Evolutionary conservation across 2,329 filamentous ascomycete genomes (phyloP).

Genomic region (Aspergillus felis): DNA sequence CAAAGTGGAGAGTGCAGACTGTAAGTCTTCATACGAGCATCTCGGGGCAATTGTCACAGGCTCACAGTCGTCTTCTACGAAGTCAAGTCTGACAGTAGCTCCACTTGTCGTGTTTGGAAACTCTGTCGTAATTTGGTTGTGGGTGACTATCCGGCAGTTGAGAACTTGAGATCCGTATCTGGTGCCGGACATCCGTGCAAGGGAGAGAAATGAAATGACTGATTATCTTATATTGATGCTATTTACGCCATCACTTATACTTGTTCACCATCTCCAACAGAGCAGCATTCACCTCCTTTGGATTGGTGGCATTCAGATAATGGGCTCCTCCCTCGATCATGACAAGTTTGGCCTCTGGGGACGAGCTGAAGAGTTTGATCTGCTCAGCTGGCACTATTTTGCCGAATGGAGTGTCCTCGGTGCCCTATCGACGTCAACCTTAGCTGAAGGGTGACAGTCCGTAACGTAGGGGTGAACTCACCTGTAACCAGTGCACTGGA

Average conservation of each 20-base stretch:
- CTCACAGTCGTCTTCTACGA: background rate
- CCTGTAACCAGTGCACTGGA: constrained; percentile 50
- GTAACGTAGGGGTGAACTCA: constrained; percentile 20
- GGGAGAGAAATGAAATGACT: background rate
- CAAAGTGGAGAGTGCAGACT: background rate
- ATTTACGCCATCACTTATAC: constrained; percentile 11
- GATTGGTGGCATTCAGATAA: constrained; percentile 48
- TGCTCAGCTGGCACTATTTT: constrained; percentile 33
- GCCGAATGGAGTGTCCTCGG: constrained; percentile 14
- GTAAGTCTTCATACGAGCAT: background rate
- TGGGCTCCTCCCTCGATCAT: constrained; percentile 47
- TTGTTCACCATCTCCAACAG: constrained; percentile 24
- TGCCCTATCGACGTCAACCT: constrained; percentile 4
- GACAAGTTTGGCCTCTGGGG: constrained; percentile 40
- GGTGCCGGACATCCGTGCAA: background rate
- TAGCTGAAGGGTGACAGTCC: background rate
- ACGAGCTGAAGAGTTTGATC: constrained; percentile 46
- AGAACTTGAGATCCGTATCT: background rate
- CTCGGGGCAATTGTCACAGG: too few relatives aligned
- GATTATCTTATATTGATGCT: background rate
- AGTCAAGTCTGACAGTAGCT: background rate
- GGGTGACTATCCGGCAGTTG: background rate
- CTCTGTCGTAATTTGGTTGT: background rate
- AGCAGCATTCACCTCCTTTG: constrained; percentile 38
- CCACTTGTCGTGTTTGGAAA: background rate